phyloP scores from a whole-genome alignment of 768 basidiomycete genomes.

The Lentinus tigrinus region DNA sequence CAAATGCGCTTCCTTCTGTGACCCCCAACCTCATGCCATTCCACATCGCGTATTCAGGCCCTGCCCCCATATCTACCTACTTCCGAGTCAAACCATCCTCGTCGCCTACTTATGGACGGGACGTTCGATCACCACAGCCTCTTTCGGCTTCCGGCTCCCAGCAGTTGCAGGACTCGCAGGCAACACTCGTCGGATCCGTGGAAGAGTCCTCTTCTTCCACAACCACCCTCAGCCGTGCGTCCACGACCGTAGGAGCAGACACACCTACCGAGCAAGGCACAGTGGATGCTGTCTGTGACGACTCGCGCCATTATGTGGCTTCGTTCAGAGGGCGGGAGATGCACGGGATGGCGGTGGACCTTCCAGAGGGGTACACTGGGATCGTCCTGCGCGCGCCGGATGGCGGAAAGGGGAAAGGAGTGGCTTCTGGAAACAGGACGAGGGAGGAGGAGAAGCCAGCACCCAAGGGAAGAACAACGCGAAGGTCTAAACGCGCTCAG shows the following conservation, averaged over 20 bases:
- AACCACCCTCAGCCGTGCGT: not conserved
- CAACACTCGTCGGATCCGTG: slow-evolving; percentile 2
- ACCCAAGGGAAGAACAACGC: slow-evolving; percentile 21
- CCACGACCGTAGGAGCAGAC: not conserved
- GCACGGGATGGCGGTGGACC: slow-evolving; percentile 58
- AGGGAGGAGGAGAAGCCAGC: slow-evolving; percentile 13
- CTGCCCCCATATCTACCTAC: slow-evolving; percentile 73
- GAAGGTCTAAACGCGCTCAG: slow-evolving; percentile 26
- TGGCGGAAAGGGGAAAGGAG: slow-evolving; percentile 1
- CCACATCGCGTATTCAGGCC: slow-evolving; percentile 67
- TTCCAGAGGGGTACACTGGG: slow-evolving; percentile 70
- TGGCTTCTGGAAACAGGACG: slow-evolving; percentile 1
- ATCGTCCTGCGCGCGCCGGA: slow-evolving; percentile 50
- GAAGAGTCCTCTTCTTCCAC: not conserved
- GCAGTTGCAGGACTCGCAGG: slow-evolving; percentile 10
- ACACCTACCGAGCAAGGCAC: not conserved
- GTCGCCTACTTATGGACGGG: slow-evolving; percentile 17
- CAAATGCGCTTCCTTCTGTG: not conserved
- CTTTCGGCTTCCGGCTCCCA: slow-evolving; percentile 6
- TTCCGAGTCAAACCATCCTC: slow-evolving; percentile 53
- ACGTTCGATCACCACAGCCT: slow-evolving; percentile 9
- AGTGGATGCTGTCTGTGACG: slow-evolving; percentile 1
- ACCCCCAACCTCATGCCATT: slow-evolving; percentile 82
- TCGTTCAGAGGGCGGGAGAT: slow-evolving; percentile 76
- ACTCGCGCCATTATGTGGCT: slow-evolving; percentile 48